Conservation (phyloP, 2,329 filamentous ascomycete species). For the Xylaria sp. region DNA sequence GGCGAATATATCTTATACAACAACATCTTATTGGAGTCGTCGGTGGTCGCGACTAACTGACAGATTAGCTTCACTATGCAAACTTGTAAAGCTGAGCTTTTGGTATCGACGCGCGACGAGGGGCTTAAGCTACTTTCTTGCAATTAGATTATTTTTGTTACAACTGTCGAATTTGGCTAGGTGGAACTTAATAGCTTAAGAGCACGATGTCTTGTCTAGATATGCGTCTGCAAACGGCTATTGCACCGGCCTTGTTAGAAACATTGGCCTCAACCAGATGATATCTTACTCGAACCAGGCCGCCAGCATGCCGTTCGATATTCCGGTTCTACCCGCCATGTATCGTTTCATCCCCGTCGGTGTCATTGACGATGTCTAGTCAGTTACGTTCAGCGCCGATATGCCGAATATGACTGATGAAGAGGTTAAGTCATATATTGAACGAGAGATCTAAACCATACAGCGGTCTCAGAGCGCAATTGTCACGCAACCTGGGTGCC, state of each 20-base stretch:
- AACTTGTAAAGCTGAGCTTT: neutral
- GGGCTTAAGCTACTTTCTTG: neutral
- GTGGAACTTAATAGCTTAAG: neutral
- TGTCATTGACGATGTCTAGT: neutral
- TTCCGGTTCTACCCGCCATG: neutral
- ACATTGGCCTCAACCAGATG: slow-evolving; percentile 1
- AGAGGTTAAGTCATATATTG: neutral
- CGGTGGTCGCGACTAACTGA: neutral
- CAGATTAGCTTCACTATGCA: neutral
- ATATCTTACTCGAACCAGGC: neutral
- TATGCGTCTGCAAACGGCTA: neutral
- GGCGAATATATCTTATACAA: neutral
- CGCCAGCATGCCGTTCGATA: neutral
- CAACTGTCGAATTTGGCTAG: neutral
- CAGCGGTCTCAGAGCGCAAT: neutral
- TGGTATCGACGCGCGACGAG: neutral
- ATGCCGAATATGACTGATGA: neutral
- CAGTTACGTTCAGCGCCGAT: neutral
- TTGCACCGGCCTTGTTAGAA: neutral
- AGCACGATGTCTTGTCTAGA: neutral
- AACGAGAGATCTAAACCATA: slow-evolving; percentile 2
- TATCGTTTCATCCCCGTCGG: neutral
- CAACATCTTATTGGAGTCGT: neutral
- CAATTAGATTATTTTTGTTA: neutral
- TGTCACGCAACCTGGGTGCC: neutral